Base-by-base conservation (phyloP, 139 green algal genomes). In the Marvania coccoides region DNA sequence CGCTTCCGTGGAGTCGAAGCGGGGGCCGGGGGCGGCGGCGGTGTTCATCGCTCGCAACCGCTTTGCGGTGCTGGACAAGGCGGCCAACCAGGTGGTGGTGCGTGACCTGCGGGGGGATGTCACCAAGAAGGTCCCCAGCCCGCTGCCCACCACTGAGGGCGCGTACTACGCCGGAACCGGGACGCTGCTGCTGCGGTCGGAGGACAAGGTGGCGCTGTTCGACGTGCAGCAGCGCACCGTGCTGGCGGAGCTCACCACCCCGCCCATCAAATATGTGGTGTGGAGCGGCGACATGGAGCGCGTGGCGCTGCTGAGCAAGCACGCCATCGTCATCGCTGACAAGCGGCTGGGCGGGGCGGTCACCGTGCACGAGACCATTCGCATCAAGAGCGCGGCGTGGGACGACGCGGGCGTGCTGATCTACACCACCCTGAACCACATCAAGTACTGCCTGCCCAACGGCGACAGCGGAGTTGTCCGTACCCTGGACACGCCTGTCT, bases 381-480 rank as follows among this genome's bases (percentile, higher is more conserved):
- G 94, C 36, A 89, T 96, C 47, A 96, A 97, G 76, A 78, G 65
- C 15, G 95, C 92, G 33, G 94, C 94, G 3, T 99, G 93, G 91
- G 95, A 98, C 63, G 90, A 97, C 73, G 85, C 63, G 59, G 91
- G 92, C 56, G 94, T 97, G 58, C 90, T 99, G 42, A 67, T 99
- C 15, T 99, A 99, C 86, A 97, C 93, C 48, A 99, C 93, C 3
- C 87, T 99, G 19, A 99, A 99, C 83, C 95, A 99, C 90, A 88
- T 99, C 78, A 99, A 99, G 75, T 95, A 94, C 84, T 98, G 91
- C 82, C 83, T 99, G 69, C 91, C 94, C 61, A 97, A 96, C 71
- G 95, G 95, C 5, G 95, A 99, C 86, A 85, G 61, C 38, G 95
- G 95, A 65, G 97, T 98, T 74, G 94, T 99, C 69, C 87, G 90